These are phyloP conservation scores for Collybiopsis luxurians DNA, from an alignment of 768 basidiomycete genomes.

Conservation along the genomic window DNA sequence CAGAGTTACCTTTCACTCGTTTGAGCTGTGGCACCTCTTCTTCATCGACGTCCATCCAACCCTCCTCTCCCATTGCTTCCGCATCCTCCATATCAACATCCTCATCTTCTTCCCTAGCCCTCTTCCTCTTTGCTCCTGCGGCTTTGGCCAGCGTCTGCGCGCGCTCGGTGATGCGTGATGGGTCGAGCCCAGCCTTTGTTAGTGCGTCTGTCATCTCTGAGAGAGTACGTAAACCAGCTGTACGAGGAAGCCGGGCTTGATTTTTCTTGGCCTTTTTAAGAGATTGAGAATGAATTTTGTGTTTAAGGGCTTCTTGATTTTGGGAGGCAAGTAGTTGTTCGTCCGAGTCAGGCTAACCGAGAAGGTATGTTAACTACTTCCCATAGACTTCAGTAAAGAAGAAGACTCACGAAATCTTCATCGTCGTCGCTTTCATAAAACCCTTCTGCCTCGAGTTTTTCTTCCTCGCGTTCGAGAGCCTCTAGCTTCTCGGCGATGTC, in stretches of 20 bases:
- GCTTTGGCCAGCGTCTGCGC: slow-evolving; percentile 78
- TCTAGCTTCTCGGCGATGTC: slow-evolving; percentile 97
- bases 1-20: slow-evolving; percentile 59
- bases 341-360: slow-evolving; percentile 53
- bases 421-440: slow-evolving; percentile 79
- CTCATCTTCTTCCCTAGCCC: slow-evolving; percentile 49
- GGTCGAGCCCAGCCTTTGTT: slow-evolving; percentile 87
- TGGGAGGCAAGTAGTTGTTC: slow-evolving; percentile 79
- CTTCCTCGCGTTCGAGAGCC: slow-evolving; percentile 95
- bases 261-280: slow-evolving; percentile 90
- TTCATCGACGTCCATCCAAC: slow-evolving; percentile 52
- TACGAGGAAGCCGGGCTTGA: slow-evolving; percentile 73
- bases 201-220: slow-evolving; percentile 78
- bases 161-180: slow-evolving; percentile 85
- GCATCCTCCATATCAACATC: slow-evolving; percentile 61
- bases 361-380: not conserved
- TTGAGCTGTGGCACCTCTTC: slow-evolving; percentile 55
- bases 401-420: slow-evolving; percentile 68
- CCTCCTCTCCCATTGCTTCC: slow-evolving; percentile 39
- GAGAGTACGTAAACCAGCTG: slow-evolving; percentile 64
- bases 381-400: not conserved
- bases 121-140: slow-evolving; percentile 67
- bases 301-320: slow-evolving; percentile 53
- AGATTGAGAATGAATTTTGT: slow-evolving; percentile 71
- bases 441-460: slow-evolving; percentile 88